Percentiles rank a stretch among this genome's conserved stretches.
Conservation (phyloP, 495 filamentous ascomycete genomes). For the Talaromyces proteolyticus region DNA sequence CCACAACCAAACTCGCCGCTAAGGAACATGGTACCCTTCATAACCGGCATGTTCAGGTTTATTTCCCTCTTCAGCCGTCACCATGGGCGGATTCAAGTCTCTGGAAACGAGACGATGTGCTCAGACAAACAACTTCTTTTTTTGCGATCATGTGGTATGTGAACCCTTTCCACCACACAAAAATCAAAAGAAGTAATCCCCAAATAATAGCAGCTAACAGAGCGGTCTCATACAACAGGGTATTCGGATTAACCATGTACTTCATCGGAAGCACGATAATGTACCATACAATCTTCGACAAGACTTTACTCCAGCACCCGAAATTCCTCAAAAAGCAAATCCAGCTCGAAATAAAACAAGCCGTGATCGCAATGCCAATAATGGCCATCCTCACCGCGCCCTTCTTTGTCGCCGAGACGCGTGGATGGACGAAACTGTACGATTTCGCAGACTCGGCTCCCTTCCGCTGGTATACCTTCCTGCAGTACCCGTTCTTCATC, state of each 20-base stretch:
- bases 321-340: slow-evolving; percentile 79
- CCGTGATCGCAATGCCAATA: slow-evolving; percentile 51
- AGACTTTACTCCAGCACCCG: slow-evolving; percentile 62
- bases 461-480: slow-evolving; percentile 53
- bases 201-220: background rate
- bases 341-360: slow-evolving; percentile 60
- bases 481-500: slow-evolving; percentile 72
- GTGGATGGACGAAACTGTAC: slow-evolving; percentile 66
- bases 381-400: slow-evolving; percentile 64
- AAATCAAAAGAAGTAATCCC: background rate
- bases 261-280: slow-evolving; percentile 65
- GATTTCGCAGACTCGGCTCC: slow-evolving; percentile 37
- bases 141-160: slow-evolving; percentile 67
- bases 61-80: slow-evolving; percentile 53
- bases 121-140: slow-evolving; percentile 57
- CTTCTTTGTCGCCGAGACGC: slow-evolving; percentile 60
- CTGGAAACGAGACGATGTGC: slow-evolving; percentile 61
- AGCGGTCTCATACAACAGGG: slow-evolving; percentile 31
- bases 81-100: slow-evolving; percentile 61
- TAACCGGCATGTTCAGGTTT: slow-evolving; percentile 41
- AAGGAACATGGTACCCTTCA: slow-evolving; percentile 1
- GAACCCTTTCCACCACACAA: background rate
- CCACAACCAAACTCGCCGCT: slow-evolving; percentile 20
- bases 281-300: slow-evolving; percentile 72
- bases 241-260: slow-evolving; percentile 65